A percentile compares a stretch with the other conserved stretches of the same genome.
phyloP scores from a whole-genome alignment of 106 monocot genomes.

The Platanthera zijinensis region DNA sequence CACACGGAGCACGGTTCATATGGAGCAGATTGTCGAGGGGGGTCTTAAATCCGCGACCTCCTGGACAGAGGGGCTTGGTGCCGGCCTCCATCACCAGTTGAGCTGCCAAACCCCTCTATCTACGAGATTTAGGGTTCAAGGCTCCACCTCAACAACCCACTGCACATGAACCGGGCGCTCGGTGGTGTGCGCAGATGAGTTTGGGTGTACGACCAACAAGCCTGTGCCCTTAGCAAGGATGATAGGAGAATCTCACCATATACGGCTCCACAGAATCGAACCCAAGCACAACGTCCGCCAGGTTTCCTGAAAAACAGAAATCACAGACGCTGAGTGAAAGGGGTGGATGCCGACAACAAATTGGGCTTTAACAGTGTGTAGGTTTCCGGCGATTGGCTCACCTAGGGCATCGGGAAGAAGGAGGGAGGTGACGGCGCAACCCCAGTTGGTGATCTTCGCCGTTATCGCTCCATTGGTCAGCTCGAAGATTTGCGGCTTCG shows the following conservation, averaged over 20 bases:
- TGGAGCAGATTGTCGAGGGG: no score
- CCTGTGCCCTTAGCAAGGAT: slow-evolving; percentile 7
- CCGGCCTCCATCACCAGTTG: no score
- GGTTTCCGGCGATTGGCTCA: neutral
- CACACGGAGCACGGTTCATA: no score
- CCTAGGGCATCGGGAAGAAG: neutral
- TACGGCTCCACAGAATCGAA: neutral
- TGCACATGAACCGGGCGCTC: no score
- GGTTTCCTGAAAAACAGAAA: neutral
- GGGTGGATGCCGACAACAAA: neutral
- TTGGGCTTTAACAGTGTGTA: neutral
- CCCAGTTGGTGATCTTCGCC: slow-evolving; percentile 1
- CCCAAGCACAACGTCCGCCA: neutral
- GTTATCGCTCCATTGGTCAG: neutral
- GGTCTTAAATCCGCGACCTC: no score
- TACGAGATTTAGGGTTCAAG: no score
- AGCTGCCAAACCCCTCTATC: no score
- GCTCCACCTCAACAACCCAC: no score
- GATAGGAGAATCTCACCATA: neutral
- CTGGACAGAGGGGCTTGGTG: no score
- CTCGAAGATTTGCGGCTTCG: neutral
- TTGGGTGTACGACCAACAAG: no score
- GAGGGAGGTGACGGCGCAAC: neutral
- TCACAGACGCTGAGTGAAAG: neutral
- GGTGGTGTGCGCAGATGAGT: no score